Percentiles rank a stretch among this genome's conserved stretches.
Evolutionary conservation across 371 early-diverging fungal species (phyloP).

Genomic region (Mortierella sp.): DNA sequence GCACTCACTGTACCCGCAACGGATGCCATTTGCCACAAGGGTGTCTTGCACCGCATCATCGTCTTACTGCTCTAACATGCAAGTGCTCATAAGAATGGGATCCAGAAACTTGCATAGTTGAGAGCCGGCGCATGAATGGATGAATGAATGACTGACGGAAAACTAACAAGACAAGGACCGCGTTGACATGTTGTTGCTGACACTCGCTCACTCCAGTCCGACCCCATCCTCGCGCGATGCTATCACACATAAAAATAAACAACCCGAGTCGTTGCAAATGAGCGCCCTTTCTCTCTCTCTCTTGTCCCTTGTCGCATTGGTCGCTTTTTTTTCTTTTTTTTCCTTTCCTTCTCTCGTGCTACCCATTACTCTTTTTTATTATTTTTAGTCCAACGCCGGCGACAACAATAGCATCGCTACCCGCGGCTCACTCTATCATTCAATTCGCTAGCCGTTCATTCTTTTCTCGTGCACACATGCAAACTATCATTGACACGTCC

Average conservation of each 20-base stretch:
- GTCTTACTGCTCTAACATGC: not conserved
- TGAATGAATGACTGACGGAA: no score
- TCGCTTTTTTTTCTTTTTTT: not conserved
- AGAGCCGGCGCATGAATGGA: not conserved
- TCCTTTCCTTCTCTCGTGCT: not conserved
- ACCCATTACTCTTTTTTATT: not conserved
- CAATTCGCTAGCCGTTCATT: no score
- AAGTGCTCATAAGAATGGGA: not conserved
- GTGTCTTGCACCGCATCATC: not conserved
- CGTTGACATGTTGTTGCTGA: not conserved
- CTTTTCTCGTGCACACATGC: not conserved
- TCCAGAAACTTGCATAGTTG: not conserved
- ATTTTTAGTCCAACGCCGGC: slow-evolving; percentile 7
- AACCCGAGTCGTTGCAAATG: not conserved
- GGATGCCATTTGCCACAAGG: not conserved
- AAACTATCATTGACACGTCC: not conserved
- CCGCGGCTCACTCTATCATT: not conserved
- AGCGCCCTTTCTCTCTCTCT: not conserved
- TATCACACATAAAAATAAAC: not conserved
- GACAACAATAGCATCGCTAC: slow-evolving; percentile 3
- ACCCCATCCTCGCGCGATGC: not conserved
- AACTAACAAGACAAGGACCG: no score
- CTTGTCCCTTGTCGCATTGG: not conserved
- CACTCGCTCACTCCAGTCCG: not conserved
- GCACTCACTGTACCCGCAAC: not conserved